A percentile compares a stretch with the other conserved stretches of the same genome.
phyloP scores from a whole-genome alignment of 1,284 basidiomycete genomes.

The Singerocomus rubriflavus region DNA sequence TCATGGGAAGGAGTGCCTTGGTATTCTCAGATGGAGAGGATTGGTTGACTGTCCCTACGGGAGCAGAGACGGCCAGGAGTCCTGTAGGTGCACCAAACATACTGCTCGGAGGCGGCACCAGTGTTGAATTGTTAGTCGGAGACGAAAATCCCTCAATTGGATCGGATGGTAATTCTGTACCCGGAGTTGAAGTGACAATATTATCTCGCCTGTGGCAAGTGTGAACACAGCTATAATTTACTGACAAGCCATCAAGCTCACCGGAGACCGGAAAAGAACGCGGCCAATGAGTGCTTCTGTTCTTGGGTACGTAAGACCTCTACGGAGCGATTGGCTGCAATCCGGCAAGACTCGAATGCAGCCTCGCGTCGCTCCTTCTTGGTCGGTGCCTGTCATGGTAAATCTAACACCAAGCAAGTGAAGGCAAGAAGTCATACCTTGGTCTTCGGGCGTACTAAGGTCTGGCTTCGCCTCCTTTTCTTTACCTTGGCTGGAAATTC shows the following conservation, averaged over 20 bases:
- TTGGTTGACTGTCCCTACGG: constrained; percentile 2
- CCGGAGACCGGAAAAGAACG: constrained; percentile 26
- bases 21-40: background rate
- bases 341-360: constrained; percentile 30
- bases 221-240: constrained; percentile 9
- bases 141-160: constrained; percentile 35
- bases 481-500: constrained; percentile 18
- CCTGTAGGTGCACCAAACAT: constrained; percentile 25
- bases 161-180: constrained; percentile 29
- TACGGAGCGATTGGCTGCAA: constrained; percentile 31
- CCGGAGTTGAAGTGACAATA: constrained; percentile 4
- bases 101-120: background rate
- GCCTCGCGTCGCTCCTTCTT: constrained; percentile 31
- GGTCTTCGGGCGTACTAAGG: constrained; percentile 17
- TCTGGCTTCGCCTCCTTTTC: constrained; percentile 19
- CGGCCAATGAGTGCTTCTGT: constrained; percentile 20
- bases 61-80: constrained; percentile 12
- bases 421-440: constrained; percentile 21
- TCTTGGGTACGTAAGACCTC: constrained; percentile 28
- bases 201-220: constrained; percentile 15
- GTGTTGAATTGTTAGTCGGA: constrained; percentile 16
- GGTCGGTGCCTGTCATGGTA: constrained; percentile 27
- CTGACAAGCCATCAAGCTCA: constrained; percentile 7
- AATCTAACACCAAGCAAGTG: constrained; percentile 5
- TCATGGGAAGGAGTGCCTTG: constrained; percentile 5